These are phyloP conservation scores for Pythium oligandrum DNA, from an alignment of 352 stramenopile species.

Conservation along the genomic window DNA sequence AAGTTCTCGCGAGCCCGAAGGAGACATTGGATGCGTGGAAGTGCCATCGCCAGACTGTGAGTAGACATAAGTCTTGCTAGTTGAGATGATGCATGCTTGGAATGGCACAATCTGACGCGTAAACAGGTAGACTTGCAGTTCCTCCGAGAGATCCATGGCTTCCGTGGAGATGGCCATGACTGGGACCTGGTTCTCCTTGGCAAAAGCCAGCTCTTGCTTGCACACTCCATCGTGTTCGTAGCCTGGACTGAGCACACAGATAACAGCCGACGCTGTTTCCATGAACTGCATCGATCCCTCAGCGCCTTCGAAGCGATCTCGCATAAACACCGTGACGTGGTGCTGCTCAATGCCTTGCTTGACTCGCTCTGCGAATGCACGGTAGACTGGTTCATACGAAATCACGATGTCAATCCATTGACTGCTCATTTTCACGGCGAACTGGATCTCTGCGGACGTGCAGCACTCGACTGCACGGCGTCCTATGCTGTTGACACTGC, in stretches of 20 bases:
- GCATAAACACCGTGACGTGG: slow-evolving; percentile 74
- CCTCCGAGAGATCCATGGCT: slow-evolving; percentile 48
- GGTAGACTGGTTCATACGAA: slow-evolving; percentile 68
- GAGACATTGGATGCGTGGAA: not conserved
- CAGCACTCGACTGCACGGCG: slow-evolving; percentile 68
- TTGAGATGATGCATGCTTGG: slow-evolving; percentile 42
- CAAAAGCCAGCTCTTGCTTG: slow-evolving; percentile 74
- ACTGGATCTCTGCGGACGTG: slow-evolving; percentile 69
- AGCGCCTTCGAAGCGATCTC: slow-evolving; percentile 35
- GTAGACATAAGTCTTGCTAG: slow-evolving; percentile 21
- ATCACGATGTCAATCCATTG: slow-evolving; percentile 72
- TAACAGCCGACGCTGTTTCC: slow-evolving; percentile 56
- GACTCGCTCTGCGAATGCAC: slow-evolving; percentile 51
- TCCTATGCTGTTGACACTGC: slow-evolving; percentile 43
- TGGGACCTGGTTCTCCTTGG: slow-evolving; percentile 62
- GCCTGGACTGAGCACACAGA: slow-evolving; percentile 64
- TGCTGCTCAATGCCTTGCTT: slow-evolving; percentile 66
- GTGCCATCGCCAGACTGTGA: not conserved
- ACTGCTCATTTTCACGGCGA: slow-evolving; percentile 65
- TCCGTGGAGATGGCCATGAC: slow-evolving; percentile 73
- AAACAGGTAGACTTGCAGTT: slow-evolving; percentile 74
- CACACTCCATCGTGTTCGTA: slow-evolving; percentile 63
- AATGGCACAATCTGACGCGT: slow-evolving; percentile 81
- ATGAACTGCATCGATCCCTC: slow-evolving; percentile 47
- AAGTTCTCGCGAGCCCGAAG: slow-evolving; percentile 13